phyloP scores from a whole-genome alignment of 2,329 filamentous ascomycete species.

The Balansia obtecta region DNA sequence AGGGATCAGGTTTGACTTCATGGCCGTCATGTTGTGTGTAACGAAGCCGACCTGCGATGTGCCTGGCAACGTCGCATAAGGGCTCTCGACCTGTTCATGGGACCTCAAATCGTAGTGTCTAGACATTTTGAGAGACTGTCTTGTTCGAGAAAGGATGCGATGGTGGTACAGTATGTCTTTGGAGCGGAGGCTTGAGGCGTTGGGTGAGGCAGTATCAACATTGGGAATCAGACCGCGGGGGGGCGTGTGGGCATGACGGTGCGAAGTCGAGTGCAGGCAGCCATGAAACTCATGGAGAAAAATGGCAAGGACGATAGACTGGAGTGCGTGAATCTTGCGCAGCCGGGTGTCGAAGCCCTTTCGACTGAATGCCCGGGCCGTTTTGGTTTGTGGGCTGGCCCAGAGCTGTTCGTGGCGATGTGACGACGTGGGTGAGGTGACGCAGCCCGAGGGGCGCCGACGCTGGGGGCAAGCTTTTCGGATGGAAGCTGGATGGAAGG shows the following conservation, averaged over 20 bases:
- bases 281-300: background rate
- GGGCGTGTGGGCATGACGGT: background rate
- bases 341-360: background rate
- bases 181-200: background rate
- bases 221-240: background rate
- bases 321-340: background rate
- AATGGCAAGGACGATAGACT: background rate
- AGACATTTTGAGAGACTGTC: conserved; percentile 14
- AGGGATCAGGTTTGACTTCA: conserved; percentile 19
- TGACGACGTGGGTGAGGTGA: background rate
- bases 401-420: background rate
- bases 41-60: conserved; percentile 17
- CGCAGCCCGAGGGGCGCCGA: background rate
- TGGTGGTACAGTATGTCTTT: background rate
- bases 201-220: background rate
- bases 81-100: conserved; percentile 14
- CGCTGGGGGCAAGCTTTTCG: too few relatives aligned
- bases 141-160: background rate
- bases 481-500: background rate
- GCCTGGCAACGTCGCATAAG: conserved; percentile 22
- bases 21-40: conserved; percentile 17
- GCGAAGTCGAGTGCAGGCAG: background rate
- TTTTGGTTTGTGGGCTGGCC: too few relatives aligned
- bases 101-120: conserved; percentile 16
- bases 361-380: too few relatives aligned